Evolutionary conservation across 331 rosid genomes (phyloP).

Genomic region (Acacia concinna): DNA sequence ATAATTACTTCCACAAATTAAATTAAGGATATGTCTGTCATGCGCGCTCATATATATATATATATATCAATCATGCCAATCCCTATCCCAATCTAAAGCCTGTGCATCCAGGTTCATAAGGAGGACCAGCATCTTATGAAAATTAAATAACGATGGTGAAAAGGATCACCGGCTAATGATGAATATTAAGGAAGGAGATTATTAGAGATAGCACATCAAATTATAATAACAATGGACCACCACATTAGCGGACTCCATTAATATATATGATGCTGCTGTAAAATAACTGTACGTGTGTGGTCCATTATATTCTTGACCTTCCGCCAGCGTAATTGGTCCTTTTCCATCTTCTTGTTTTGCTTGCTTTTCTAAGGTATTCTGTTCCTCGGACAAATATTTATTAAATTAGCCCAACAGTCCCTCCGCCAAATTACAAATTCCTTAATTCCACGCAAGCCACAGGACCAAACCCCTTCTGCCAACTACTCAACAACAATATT

Average conservation of each 20-base stretch:
- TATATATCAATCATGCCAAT: constrained; percentile 1
- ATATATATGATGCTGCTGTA: constrained; percentile 36
- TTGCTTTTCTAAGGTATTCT: background rate
- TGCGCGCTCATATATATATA: background rate
- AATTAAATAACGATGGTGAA: constrained; percentile 5
- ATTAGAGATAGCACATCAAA: constrained; percentile 35
- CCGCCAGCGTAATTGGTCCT: constrained; percentile 32
- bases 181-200: constrained; percentile 52
- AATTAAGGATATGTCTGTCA: background rate
- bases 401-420: background rate
- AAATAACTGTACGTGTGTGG: constrained; percentile 63
- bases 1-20: background rate
- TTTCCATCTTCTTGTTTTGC: constrained; percentile 34
- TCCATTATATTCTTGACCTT: constrained; percentile 55
- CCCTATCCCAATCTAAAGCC: constrained; percentile 10
- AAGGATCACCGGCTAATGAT: constrained; percentile 1
- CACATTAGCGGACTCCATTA: constrained; percentile 38
- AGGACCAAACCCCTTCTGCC: background rate
- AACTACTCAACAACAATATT: background rate
- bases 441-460: background rate
- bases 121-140: background rate
- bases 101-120: too few species aligned
- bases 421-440: background rate
- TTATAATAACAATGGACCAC: constrained; percentile 59
- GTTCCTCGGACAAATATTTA: background rate